Conservation (phyloP, 2,329 filamentous ascomycete species). For the Emydomyces testavorans region DNA sequence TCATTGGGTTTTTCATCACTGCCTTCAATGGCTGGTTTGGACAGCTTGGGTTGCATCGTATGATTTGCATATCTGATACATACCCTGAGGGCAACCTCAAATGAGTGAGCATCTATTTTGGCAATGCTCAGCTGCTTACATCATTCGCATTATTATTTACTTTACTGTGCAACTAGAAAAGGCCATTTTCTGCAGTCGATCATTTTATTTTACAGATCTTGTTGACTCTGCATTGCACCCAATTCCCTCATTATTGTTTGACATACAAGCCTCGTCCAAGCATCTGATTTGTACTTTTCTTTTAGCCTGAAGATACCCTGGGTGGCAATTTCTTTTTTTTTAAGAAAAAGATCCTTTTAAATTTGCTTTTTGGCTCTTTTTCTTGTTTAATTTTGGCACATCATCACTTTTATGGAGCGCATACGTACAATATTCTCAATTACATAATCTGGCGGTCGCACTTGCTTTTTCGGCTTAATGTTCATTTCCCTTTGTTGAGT, state of each 20-base stretch:
- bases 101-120: constrained; percentile 3
- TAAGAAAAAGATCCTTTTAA: neutral
- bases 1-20: too few species aligned
- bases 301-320: constrained; percentile 14
- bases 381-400: too few species aligned
- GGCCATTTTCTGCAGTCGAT: neutral
- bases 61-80: neutral
- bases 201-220: neutral
- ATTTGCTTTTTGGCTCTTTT: neutral
- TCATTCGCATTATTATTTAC: neutral
- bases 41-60: neutral
- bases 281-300: constrained; percentile 2
- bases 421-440: neutral
- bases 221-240: neutral
- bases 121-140: neutral
- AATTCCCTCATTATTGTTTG: neutral
- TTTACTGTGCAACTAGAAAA: neutral
- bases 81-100: constrained; percentile 11
- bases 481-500: neutral
- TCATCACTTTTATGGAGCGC: too few species aligned
- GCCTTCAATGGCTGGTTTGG: neutral
- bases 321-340: constrained; percentile 8
- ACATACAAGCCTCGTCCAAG: neutral
- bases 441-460: neutral
- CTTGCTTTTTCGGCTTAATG: neutral